These are phyloP conservation scores for Debaryomyces hansenii DNA, from an alignment of 805 yeast genomes.

Conservation along the genomic window DNA sequence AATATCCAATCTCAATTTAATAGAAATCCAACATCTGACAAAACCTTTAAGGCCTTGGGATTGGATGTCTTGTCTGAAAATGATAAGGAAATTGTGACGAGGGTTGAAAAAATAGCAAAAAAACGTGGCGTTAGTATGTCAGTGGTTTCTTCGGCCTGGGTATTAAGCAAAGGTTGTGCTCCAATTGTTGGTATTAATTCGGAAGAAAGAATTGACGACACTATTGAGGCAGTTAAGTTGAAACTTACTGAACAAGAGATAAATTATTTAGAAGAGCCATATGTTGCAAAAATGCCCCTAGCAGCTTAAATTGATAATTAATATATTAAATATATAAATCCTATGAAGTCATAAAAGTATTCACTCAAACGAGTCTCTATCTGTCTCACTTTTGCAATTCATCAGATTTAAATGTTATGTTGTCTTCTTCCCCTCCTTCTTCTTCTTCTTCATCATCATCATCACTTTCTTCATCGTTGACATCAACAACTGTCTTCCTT, in stretches of 20 bases:
- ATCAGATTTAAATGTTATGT: no score
- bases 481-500: constrained; percentile 37
- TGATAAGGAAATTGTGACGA: constrained; percentile 18
- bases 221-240: constrained; percentile 2
- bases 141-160: constrained; percentile 24
- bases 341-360: no score
- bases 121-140: constrained; percentile 49
- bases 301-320: no score
- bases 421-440: background rate
- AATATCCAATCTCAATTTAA: constrained; percentile 7
- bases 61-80: constrained; percentile 13
- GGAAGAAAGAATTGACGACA: constrained; percentile 19
- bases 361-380: no score
- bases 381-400: no score
- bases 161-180: constrained; percentile 16
- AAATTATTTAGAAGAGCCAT: constrained; percentile 38
- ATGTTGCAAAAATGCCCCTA: constrained; percentile 15
- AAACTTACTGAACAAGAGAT: constrained; percentile 33
- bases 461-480: constrained; percentile 33
- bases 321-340: no score
- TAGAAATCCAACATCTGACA: constrained; percentile 11
- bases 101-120: constrained; percentile 58
- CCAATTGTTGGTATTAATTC: constrained; percentile 20
- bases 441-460: constrained; percentile 31
- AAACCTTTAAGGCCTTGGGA: constrained; percentile 6